Conservation (phyloP, 345 rosid species). For the Citropsis articulata region DNA sequence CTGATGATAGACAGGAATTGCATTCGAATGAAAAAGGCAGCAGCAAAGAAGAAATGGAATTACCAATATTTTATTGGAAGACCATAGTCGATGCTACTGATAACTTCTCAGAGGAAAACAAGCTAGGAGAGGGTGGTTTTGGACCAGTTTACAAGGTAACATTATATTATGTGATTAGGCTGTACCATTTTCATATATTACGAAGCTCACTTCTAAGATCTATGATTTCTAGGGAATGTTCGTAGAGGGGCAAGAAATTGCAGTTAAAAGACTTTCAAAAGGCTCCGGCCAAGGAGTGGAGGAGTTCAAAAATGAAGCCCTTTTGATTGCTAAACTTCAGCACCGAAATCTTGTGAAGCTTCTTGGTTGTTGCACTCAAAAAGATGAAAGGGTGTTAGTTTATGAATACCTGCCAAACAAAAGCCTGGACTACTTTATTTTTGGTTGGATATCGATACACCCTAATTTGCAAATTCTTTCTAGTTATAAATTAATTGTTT, state of each 20-base stretch:
- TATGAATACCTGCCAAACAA: too few species aligned
- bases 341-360: too few species aligned
- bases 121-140: conserved; percentile 8
- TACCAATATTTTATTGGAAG: conserved; percentile 31
- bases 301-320: neutral
- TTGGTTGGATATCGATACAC: conserved; percentile 23
- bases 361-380: too few species aligned
- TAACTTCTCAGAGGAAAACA: conserved; percentile 27
- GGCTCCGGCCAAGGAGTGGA: conserved; percentile 36
- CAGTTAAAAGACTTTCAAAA: conserved; percentile 39
- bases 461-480: neutral
- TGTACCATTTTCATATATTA: neutral
- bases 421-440: conserved; percentile 22
- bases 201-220: neutral
- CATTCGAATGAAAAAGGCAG: conserved; percentile 3
- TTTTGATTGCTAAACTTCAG: too few species aligned
- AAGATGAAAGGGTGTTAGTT: too few species aligned
- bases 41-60: conserved; percentile 30
- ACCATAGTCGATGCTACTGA: conserved; percentile 26
- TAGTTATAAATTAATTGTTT: neutral
- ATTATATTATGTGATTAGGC: neutral
- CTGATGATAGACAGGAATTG: neutral
- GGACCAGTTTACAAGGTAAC: neutral
- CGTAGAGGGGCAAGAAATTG: conserved; percentile 34
- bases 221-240: conserved; percentile 26